Conservation (phyloP, 352 stramenopile genomes). For the Lagenidium giganteum region DNA sequence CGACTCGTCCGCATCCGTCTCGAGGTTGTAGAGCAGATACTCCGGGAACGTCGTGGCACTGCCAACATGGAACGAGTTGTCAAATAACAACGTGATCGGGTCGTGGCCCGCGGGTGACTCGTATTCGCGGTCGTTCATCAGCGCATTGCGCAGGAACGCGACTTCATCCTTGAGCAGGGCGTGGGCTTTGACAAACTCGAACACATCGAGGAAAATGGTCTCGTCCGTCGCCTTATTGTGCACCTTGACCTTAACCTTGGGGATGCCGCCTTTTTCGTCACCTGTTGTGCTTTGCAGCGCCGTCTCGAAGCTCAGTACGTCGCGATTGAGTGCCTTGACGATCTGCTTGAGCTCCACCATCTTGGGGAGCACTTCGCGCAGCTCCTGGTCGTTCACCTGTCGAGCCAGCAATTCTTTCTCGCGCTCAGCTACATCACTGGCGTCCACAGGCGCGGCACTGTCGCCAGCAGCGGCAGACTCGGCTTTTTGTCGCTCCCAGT, state of each 20-base stretch:
- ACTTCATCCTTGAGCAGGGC: conserved; percentile 83
- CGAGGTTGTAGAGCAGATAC: conserved; percentile 90
- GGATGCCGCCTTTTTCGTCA: conserved; percentile 47
- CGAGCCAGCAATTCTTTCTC: conserved; percentile 65
- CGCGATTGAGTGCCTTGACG: conserved; percentile 85
- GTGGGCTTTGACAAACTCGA: conserved; percentile 90
- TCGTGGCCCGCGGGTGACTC: conserved; percentile 81
- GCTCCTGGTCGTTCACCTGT: conserved; percentile 88
- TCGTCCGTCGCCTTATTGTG: conserved; percentile 85
- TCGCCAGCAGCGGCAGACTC: conserved; percentile 29
- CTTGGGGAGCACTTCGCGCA: conserved; percentile 90
- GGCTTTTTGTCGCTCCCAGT: conserved; percentile 83
- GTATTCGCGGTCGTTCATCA: conserved; percentile 87
- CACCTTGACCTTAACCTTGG: conserved; percentile 90
- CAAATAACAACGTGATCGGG: conserved; percentile 89
- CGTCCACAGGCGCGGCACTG: conserved; percentile 26
- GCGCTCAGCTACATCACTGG: conserved; percentile 34
- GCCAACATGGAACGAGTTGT: conserved; percentile 90
- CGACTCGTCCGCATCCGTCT: conserved; percentile 87
- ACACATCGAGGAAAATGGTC: conserved; percentile 91
- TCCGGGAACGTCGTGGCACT: conserved; percentile 91
- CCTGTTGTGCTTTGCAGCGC: conserved; percentile 72
- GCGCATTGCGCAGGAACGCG: conserved; percentile 88
- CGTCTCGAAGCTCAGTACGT: conserved; percentile 90
- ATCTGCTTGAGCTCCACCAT: conserved; percentile 91